Evolutionary conservation across 2,329 filamentous ascomycete species (phyloP).

Genomic region (Aspergillus terreus): DNA sequence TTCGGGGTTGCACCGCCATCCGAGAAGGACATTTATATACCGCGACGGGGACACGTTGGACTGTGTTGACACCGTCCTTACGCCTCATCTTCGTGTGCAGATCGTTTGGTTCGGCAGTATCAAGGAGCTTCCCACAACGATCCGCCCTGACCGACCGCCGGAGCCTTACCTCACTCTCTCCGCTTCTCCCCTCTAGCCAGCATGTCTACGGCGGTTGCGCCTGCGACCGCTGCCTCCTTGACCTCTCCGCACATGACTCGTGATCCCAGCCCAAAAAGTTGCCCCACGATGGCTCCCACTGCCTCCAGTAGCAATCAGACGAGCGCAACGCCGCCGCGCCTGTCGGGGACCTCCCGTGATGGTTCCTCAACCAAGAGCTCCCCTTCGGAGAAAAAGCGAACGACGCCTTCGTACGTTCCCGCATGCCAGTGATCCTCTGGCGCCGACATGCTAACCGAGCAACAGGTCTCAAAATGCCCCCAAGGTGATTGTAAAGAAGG

Average conservation of each 20-base stretch:
- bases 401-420: constrained; percentile 41
- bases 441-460: not conserved
- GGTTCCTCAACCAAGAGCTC: constrained; percentile 29
- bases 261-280: constrained; percentile 44
- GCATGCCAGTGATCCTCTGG: constrained; percentile 27
- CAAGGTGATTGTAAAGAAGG: constrained; percentile 94
- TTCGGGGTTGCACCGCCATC: constrained; percentile 7
- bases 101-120: too few species aligned
- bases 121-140: too few species aligned
- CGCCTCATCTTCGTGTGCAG: too few species aligned
- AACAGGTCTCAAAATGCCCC: constrained; percentile 48
- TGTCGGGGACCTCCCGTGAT: constrained; percentile 32
- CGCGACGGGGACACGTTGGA: not conserved
- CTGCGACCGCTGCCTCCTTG: constrained; percentile 41
- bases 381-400: constrained; percentile 35
- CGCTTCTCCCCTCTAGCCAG: constrained; percentile 4
- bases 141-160: not conserved
- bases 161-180: not conserved
- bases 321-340: constrained; percentile 31
- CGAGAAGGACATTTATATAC: constrained; percentile 11
- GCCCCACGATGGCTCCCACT: constrained; percentile 39
- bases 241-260: constrained; percentile 41
- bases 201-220: constrained; percentile 50
- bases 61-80: too few species aligned
- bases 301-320: constrained; percentile 28